phyloP scores from a whole-genome alignment of 768 basidiomycete genomes.

The Hydnomerulius pinastri region DNA sequence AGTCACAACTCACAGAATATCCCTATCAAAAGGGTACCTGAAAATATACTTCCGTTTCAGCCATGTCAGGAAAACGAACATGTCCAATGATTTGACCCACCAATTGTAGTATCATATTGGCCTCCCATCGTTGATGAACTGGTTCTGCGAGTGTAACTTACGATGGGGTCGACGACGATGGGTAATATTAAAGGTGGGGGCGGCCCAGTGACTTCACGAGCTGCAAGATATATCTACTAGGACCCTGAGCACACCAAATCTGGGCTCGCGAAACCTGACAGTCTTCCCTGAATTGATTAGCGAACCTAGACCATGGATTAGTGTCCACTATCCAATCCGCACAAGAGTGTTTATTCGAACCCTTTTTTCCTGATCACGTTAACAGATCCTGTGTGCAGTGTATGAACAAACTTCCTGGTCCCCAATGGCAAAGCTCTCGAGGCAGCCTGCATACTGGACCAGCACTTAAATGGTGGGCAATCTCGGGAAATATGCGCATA shows the following conservation, averaged over 20 bases:
- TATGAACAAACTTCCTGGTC: too few relatives aligned
- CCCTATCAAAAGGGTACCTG: conserved; percentile 21
- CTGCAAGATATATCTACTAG: neutral
- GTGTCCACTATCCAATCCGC: neutral
- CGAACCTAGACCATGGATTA: neutral
- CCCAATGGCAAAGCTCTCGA: too few relatives aligned
- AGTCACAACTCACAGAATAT: conserved; percentile 19
- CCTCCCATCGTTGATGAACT: neutral
- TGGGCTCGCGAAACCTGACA: neutral
- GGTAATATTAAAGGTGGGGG: neutral
- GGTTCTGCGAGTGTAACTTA: neutral
- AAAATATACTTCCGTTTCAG: too few relatives aligned
- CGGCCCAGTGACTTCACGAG: neutral
- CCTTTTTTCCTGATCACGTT: too few relatives aligned
- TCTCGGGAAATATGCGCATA: too few relatives aligned
- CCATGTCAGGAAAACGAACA: too few relatives aligned
- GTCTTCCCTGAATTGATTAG: neutral
- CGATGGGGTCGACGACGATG: neutral
- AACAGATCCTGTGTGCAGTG: too few relatives aligned
- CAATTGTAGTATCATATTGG: neutral
- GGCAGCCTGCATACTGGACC: too few relatives aligned
- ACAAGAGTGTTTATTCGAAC: neutral
- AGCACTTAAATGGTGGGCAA: too few relatives aligned
- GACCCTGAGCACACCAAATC: neutral
- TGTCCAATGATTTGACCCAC: too few relatives aligned